phyloP scores from a whole-genome alignment of 192 early-diverging fungal genomes.

The Coemansia asiatica region DNA sequence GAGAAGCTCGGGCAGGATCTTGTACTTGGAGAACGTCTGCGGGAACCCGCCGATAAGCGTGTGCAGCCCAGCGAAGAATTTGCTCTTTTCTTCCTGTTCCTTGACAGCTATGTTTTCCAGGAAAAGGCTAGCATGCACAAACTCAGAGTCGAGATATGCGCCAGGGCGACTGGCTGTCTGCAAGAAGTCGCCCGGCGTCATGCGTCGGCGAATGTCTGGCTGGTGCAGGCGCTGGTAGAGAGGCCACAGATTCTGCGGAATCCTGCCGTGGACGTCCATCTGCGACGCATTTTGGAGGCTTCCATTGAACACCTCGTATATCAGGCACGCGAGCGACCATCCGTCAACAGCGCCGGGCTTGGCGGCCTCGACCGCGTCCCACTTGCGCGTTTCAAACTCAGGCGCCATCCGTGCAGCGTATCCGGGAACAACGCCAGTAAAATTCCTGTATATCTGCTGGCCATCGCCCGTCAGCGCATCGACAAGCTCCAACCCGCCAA shows the following conservation, averaged over 20 bases:
- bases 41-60: slow-evolving; percentile 75
- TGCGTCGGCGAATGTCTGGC: slow-evolving; percentile 62
- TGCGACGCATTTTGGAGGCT: slow-evolving; percentile 55
- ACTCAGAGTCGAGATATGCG: slow-evolving; percentile 80
- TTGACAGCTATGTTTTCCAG: slow-evolving; percentile 93
- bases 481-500: slow-evolving; percentile 85
- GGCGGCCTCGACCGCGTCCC: slow-evolving; percentile 15
- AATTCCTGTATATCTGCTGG: slow-evolving; percentile 26
- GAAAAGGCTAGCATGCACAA: slow-evolving; percentile 80
- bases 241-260: slow-evolving; percentile 61
- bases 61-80: slow-evolving; percentile 82
- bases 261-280: slow-evolving; percentile 53
- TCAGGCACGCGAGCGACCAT: slow-evolving; percentile 78
- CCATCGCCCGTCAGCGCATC: slow-evolving; percentile 64
- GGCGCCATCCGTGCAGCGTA: slow-evolving; percentile 46
- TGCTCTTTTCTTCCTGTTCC: slow-evolving; percentile 80
- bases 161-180: slow-evolving; percentile 60
- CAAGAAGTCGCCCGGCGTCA: slow-evolving; percentile 69
- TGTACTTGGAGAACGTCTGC: slow-evolving; percentile 80
- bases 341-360: slow-evolving; percentile 67
- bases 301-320: slow-evolving; percentile 83
- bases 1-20: slow-evolving; percentile 89
- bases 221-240: slow-evolving; percentile 64
- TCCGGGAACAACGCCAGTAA: slow-evolving; percentile 31
- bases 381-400: slow-evolving; percentile 35